Evolutionary conservation across 2,329 filamentous ascomycete species (phyloP).

Genomic region (Ceratocystis diversiconidia): DNA sequence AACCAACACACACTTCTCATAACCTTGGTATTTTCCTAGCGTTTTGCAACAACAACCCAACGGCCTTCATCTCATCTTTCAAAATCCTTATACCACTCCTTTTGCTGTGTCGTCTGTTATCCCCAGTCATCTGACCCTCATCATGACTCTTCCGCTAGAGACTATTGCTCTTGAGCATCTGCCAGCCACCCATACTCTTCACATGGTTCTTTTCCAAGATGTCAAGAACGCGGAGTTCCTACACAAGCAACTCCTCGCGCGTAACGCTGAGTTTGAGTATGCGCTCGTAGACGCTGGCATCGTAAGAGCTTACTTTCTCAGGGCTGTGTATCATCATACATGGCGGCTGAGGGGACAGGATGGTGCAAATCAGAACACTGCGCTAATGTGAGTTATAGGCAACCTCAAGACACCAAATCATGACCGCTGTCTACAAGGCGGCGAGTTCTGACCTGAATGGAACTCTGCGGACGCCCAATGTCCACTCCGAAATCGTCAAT

Average conservation of each 20-base stretch:
- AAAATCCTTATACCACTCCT: not conserved
- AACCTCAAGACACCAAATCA: slow-evolving; percentile 55
- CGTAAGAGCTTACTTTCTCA: slow-evolving; percentile 32
- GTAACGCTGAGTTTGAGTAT: slow-evolving; percentile 80
- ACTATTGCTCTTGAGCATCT: slow-evolving; percentile 63
- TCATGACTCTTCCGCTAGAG: slow-evolving; percentile 33
- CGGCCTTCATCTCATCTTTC: not conserved
- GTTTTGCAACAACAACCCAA: not conserved
- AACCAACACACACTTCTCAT: too few relatives aligned
- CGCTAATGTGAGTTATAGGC: slow-evolving; percentile 30
- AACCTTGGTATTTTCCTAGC: too few relatives aligned
- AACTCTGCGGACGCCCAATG: slow-evolving; percentile 62
- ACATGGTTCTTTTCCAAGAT: slow-evolving; percentile 60
- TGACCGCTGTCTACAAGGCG: slow-evolving; percentile 66
- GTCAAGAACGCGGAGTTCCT: slow-evolving; percentile 67
- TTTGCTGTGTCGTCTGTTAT: too few relatives aligned
- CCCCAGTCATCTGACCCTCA: not conserved
- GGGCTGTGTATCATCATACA: not conserved
- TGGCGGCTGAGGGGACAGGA: too few relatives aligned
- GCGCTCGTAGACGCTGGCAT: slow-evolving; percentile 78
- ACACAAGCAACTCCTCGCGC: slow-evolving; percentile 68
- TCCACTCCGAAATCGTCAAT: slow-evolving; percentile 79
- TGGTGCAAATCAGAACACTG: slow-evolving; percentile 24
- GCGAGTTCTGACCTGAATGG: slow-evolving; percentile 48
- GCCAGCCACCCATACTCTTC: slow-evolving; percentile 49